Percentiles rank a stretch among this genome's conserved stretches.
phyloP scores from a whole-genome alignment of 768 basidiomycete genomes.

The Piloderma croceum region DNA sequence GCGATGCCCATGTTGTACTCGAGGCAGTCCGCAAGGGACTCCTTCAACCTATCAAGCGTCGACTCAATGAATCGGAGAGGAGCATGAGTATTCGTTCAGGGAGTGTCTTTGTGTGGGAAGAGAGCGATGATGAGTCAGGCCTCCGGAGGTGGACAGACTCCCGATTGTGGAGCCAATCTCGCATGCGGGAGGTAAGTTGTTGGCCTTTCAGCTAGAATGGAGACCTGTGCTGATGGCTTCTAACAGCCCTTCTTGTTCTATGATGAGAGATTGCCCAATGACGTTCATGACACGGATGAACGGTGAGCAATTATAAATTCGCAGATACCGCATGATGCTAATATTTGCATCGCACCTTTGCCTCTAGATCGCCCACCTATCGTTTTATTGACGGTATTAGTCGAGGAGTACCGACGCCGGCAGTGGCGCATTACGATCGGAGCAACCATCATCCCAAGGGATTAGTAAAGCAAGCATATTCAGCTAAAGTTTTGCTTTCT shows the following conservation, averaged over 20 bases:
- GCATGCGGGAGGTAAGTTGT: conserved; percentile 51
- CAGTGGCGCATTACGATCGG: conserved; percentile 53
- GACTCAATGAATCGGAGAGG: conserved; percentile 59
- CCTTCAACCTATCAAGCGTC: conserved; percentile 45
- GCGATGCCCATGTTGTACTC: conserved; percentile 60
- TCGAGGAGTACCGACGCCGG: conserved; percentile 44
- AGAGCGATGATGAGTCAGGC: conserved; percentile 60
- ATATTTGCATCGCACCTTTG: too few relatives aligned
- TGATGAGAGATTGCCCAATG: conserved; percentile 51
- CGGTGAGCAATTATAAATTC: too few relatives aligned
- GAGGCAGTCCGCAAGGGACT: conserved; percentile 56
- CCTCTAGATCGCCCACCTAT: conserved; percentile 35
- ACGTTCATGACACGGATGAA: too few relatives aligned
- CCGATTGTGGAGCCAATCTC: conserved; percentile 61
- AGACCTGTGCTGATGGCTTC: neutral
- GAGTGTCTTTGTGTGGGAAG: conserved; percentile 66
- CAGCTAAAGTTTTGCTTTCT: conserved; percentile 49
- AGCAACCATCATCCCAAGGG: conserved; percentile 48
- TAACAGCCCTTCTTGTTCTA: conserved; percentile 63
- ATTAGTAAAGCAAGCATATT: conserved; percentile 69
- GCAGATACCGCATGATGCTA: too few relatives aligned
- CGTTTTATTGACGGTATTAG: conserved; percentile 56
- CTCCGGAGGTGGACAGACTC: conserved; percentile 70
- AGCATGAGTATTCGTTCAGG: conserved; percentile 51
- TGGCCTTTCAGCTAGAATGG: neutral